Percentiles rank a stretch among this genome's conserved stretches.
phyloP scores from a whole-genome alignment of 139 green algal genomes.

The Microglena sp. region DNA sequence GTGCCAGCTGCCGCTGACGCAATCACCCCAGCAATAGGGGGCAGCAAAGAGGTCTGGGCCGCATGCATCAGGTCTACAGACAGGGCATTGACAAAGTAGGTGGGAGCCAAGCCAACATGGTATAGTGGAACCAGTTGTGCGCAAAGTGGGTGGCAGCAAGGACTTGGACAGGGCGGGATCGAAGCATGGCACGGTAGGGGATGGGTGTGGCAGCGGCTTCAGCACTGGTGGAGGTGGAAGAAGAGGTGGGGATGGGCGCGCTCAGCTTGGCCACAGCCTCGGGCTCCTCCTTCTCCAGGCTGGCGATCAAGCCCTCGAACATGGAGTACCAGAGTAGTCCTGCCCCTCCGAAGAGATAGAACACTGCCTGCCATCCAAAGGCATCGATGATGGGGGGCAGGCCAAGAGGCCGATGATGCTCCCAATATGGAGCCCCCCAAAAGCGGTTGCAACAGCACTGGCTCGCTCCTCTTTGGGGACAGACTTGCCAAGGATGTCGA shows the following conservation, averaged over 20 bases:
- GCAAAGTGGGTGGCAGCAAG: conserved; percentile 91
- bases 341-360: conserved; percentile 69
- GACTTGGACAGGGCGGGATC: conserved; percentile 51
- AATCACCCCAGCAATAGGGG: conserved; percentile 66
- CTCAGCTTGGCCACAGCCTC: conserved; percentile 20
- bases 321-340: conserved; percentile 36
- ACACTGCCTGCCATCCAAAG: conserved; percentile 76
- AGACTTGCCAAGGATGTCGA: conserved; percentile 78
- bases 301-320: conserved; percentile 40
- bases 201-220: conserved; percentile 15
- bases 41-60: conserved; percentile 53
- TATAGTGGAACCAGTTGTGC: conserved; percentile 97
- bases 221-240: background rate
- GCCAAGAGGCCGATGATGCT: conserved; percentile 71
- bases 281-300: background rate
- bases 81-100: conserved; percentile 85
- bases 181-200: conserved; percentile 82
- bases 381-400: conserved; percentile 60
- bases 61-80: conserved; percentile 66
- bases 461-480: conserved; percentile 64
- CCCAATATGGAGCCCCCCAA: conserved; percentile 88
- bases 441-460: conserved; percentile 74
- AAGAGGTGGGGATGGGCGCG: background rate
- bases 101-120: conserved; percentile 93
- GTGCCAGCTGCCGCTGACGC: conserved; percentile 45